Evolutionary conservation across 345 rosid species (phyloP).

Genomic region (Conringia planisiliqua): DNA sequence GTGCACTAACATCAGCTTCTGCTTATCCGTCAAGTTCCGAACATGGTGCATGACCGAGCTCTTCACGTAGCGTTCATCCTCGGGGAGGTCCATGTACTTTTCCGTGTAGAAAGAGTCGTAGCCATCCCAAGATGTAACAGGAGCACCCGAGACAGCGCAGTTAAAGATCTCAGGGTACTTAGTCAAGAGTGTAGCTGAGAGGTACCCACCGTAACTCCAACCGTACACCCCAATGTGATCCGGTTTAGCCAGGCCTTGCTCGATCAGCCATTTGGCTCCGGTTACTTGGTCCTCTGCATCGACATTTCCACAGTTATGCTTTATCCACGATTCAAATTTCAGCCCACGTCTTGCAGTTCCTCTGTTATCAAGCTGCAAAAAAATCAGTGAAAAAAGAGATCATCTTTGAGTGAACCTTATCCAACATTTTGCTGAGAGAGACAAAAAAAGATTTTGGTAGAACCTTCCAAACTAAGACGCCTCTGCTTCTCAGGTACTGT

Average conservation of each 20-base stretch:
- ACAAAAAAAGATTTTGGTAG: not conserved
- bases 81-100: constrained; percentile 93
- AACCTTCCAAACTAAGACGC: constrained; percentile 95
- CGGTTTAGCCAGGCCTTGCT: constrained; percentile 62
- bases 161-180: constrained; percentile 63
- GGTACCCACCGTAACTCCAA: constrained; percentile 98
- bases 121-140: constrained; percentile 97
- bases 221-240: constrained; percentile 77
- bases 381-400: not conserved
- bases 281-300: constrained; percentile 84
- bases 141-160: constrained; percentile 85
- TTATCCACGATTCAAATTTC: constrained; percentile 70
- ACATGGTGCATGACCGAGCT: constrained; percentile 81
- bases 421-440: not conserved
- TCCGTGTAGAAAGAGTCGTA: constrained; percentile 90
- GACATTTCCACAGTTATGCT: constrained; percentile 49
- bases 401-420: not conserved
- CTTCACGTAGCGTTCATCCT: constrained; percentile 37
- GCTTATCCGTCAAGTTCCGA: constrained; percentile 51
- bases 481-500: constrained; percentile 82
- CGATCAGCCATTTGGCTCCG: constrained; percentile 82
- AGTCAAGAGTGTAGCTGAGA: constrained; percentile 68
- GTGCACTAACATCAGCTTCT: constrained; percentile 63
- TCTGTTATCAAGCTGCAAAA: constrained; percentile 81
- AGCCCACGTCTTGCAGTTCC: constrained; percentile 93